Percentiles rank a stretch among this genome's conserved stretches.
phyloP scores from a whole-genome alignment of 805 yeast species.

The Saccharomycopsis sp. region DNA sequence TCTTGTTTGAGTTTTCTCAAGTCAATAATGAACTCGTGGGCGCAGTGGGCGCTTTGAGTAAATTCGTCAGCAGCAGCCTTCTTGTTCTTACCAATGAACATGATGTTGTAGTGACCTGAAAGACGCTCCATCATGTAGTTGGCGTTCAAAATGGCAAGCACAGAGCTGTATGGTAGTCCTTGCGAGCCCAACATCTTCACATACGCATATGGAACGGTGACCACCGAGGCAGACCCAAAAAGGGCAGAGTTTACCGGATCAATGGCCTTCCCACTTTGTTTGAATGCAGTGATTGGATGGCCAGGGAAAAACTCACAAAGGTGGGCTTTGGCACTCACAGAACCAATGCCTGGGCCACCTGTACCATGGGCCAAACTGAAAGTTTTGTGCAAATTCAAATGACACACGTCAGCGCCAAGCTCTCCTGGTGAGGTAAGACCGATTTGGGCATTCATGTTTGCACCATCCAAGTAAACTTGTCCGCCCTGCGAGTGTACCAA shows the following conservation, averaged over 20 bases:
- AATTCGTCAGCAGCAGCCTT: no score
- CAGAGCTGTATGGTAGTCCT: constrained; percentile 79
- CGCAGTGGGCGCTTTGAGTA: constrained; percentile 67
- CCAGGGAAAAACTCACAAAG: constrained; percentile 74
- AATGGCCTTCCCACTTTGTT: constrained; percentile 40
- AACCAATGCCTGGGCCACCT: constrained; percentile 99
- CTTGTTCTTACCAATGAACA: constrained; percentile 64
- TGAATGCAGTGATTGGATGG: constrained; percentile 54
- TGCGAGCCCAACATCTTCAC: constrained; percentile 87
- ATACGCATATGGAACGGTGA: constrained; percentile 91
- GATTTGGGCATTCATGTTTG: constrained; percentile 98
- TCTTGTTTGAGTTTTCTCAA: constrained; percentile 69
- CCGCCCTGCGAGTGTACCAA: constrained; percentile 82
- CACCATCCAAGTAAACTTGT: constrained; percentile 96
- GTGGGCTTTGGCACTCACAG: constrained; percentile 85
- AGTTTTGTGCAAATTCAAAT: constrained; percentile 91
- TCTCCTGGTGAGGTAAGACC: constrained; percentile 97
- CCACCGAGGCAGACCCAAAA: constrained; percentile 86
- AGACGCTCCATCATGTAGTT: constrained; percentile 87
- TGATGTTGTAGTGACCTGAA: constrained; percentile 58
- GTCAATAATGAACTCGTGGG: constrained; percentile 93
- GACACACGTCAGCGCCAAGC: constrained; percentile 97
- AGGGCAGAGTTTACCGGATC: constrained; percentile 87
- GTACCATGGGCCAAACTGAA: constrained; percentile 99
- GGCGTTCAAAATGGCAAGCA: constrained; percentile 88